Conservation (phyloP, 2,329 filamentous ascomycete genomes). For the Periconia macrospinosa region DNA sequence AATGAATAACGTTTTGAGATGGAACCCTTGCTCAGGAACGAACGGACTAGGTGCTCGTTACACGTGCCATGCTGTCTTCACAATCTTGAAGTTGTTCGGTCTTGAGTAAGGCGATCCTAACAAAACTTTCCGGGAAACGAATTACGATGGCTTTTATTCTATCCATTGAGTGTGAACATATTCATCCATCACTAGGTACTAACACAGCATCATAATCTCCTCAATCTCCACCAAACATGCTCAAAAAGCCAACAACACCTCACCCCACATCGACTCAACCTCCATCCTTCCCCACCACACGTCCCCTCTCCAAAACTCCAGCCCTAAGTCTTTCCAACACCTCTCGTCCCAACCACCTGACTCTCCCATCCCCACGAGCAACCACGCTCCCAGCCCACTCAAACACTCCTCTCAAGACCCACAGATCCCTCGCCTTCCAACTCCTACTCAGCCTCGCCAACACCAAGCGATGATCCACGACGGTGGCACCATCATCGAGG, state of each 20-base stretch:
- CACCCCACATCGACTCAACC: not conserved
- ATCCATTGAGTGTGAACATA: no score
- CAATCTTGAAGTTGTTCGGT: no score
- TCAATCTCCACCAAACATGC: not conserved
- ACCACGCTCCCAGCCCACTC: constrained; percentile 61
- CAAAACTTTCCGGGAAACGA: no score
- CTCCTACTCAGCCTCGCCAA: constrained; percentile 56
- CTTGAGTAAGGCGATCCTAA: no score
- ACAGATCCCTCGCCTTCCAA: constrained; percentile 49
- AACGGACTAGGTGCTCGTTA: no score
- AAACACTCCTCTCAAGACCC: constrained; percentile 66
- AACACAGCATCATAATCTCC: no score
- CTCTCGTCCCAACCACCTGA: constrained; percentile 59
- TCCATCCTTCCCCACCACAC: constrained; percentile 14
- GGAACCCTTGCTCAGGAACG: not conserved
- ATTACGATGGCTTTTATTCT: no score
- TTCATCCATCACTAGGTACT: no score
- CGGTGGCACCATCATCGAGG: constrained; percentile 58
- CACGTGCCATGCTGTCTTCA: no score
- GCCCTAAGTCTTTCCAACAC: constrained; percentile 59
- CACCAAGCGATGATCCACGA: constrained; percentile 72
- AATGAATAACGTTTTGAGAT: not conserved
- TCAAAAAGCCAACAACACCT: not conserved
- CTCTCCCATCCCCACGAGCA: constrained; percentile 37
- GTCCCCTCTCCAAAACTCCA: constrained; percentile 48